These are phyloP conservation scores for Pisolithus marmoratus DNA, from an alignment of 768 basidiomycete species.

Conservation along the genomic window DNA sequence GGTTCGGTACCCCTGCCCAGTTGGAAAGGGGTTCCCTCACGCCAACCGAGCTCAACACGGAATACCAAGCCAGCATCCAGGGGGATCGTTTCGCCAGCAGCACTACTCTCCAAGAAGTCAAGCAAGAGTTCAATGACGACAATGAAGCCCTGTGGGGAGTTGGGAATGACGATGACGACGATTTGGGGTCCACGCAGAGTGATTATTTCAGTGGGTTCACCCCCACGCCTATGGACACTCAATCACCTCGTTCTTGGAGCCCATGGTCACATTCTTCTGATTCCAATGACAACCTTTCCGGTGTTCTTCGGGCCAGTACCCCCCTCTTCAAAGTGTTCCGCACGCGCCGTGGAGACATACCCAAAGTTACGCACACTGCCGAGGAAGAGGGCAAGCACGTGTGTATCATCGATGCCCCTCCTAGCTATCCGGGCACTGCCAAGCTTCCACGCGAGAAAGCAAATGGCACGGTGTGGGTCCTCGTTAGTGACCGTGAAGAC, in stretches of 20 bases:
- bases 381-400: conserved; percentile 27
- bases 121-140: conserved; percentile 4
- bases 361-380: conserved; percentile 20
- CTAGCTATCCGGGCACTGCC: conserved; percentile 17
- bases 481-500: conserved; percentile 27
- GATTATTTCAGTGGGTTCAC: conserved; percentile 9
- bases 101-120: conserved; percentile 8
- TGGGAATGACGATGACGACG: conserved; percentile 5
- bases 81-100: not conserved
- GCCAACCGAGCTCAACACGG: conserved; percentile 26
- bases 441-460: conserved; percentile 14
- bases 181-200: not conserved
- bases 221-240: conserved; percentile 13
- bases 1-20: conserved; percentile 17
- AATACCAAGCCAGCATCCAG: conserved; percentile 7
- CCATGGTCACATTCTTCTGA: conserved; percentile 24
- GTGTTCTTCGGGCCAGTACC: conserved; percentile 24
- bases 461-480: conserved; percentile 23
- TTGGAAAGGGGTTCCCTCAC: conserved; percentile 21
- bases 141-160: conserved; percentile 1
- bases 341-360: conserved; percentile 24
- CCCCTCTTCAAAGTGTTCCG: conserved; percentile 30
- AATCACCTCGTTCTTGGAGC: conserved; percentile 21
- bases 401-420: conserved; percentile 22
- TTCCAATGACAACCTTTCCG: conserved; percentile 12